phyloP scores from a whole-genome alignment of 1,284 basidiomycete species.

The Pyrrhoderma lamaoense region DNA sequence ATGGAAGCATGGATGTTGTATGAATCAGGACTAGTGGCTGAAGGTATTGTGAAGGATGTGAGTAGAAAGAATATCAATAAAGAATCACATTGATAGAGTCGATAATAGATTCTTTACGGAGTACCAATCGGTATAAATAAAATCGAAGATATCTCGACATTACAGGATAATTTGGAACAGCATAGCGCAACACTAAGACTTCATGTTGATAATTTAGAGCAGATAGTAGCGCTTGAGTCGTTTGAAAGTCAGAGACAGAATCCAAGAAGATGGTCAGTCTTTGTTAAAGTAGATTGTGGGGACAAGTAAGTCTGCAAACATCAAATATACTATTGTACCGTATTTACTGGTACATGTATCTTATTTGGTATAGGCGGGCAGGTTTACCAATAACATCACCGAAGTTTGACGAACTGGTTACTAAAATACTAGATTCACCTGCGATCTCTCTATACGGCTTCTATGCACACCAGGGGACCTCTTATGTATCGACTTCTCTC shows the following conservation, averaged over 20 bases:
- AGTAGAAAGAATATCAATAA: constrained; percentile 24
- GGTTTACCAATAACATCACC: constrained; percentile 55
- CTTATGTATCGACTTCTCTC: constrained; percentile 65
- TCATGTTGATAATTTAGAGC: constrained; percentile 70
- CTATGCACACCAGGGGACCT: constrained; percentile 74
- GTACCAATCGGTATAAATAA: constrained; percentile 67
- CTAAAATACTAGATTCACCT: constrained; percentile 42
- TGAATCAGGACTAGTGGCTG: constrained; percentile 59
- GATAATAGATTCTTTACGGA: constrained; percentile 67
- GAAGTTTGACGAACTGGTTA: constrained; percentile 51
- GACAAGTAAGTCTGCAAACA: constrained; percentile 49
- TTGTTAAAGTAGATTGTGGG: constrained; percentile 78
- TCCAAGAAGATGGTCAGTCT: constrained; percentile 59
- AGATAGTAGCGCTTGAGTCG: constrained; percentile 57
- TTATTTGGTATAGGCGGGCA: constrained; percentile 58
- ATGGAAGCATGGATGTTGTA: constrained; percentile 74
- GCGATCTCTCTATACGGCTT: constrained; percentile 70
- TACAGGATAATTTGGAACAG: constrained; percentile 49
- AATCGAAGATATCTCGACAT: constrained; percentile 57
- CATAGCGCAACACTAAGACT: constrained; percentile 55
- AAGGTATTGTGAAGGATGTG: constrained; percentile 71
- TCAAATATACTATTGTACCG: constrained; percentile 6
- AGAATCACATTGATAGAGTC: not conserved
- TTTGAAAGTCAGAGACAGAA: constrained; percentile 39
- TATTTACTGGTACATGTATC: not conserved